Conservation (phyloP, 345 rosid species). For the Geranium rotundifolium region DNA sequence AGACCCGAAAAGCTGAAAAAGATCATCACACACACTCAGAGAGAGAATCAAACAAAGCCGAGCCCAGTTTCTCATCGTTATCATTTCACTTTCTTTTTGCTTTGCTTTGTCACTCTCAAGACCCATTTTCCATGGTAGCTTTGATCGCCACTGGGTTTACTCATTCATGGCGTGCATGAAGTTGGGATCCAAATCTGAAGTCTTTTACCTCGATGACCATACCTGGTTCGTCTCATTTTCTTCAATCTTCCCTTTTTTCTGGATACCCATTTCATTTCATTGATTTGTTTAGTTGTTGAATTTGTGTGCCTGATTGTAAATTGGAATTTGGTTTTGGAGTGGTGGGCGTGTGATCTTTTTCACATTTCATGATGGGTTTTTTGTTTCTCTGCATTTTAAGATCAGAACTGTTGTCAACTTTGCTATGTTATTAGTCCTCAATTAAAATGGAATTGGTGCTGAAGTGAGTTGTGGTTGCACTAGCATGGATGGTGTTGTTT, state of each 20-base stretch:
- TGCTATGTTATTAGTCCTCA: neutral
- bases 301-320: neutral
- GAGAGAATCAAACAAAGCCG: neutral
- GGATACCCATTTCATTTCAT: neutral
- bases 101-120: neutral
- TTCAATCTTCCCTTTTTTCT: neutral
- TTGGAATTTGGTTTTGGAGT: neutral
- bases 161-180: conserved; percentile 63
- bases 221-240: conserved; percentile 41
- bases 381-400: neutral
- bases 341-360: no score
- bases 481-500: neutral
- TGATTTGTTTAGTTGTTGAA: conserved; percentile 1
- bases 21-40: neutral
- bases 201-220: conserved; percentile 54
- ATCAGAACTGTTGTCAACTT: neutral
- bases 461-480: neutral
- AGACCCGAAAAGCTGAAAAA: conserved; percentile 8
- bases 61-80: conserved; percentile 2
- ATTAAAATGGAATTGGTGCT: neutral
- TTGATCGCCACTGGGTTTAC: conserved; percentile 8
- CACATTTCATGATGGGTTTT: neutral
- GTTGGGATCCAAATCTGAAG: conserved; percentile 86
- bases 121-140: conserved; percentile 8
- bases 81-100: conserved; percentile 4